Base-by-base conservation (phyloP, 768 basidiomycete genomes). In the Lactarius tabidus region DNA sequence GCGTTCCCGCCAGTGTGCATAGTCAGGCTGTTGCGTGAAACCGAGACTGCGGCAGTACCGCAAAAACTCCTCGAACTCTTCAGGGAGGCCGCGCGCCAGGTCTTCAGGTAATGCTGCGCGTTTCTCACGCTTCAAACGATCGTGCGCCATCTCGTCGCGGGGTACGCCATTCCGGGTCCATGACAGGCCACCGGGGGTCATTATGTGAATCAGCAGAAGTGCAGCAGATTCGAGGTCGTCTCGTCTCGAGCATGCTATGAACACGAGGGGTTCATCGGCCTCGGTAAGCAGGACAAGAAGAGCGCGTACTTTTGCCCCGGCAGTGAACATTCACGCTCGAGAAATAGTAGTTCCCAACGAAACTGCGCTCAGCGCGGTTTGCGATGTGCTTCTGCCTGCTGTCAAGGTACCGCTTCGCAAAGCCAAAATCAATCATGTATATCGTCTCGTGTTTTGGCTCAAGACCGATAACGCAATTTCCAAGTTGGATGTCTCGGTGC, bases 371-470 rank as follows among this genome's bases (percentile, higher is more conserved):
- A 59, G 81, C 84, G 70, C 85, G 86, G 63, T 91, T 86, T 20
- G 85, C 84, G 63, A 92, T 89, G 70, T 92, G 90, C n/a, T 82
- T 81, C 51, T 75, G 79, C 3, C 73, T 67, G 26, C 82, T 81
- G 74, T 92, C 88, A 67, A 91, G 84, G 67, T 89, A 92, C 36
- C 81, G 81, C 71, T 91, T 91, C 20, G 89, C 89, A 73, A 92
- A 92, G 17, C 90, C 90, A 72, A 92, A 91, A 73, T 92, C 90
- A 70, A 92, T 92, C 89, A 91, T 88, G 71, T 90, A 91, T 67
- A 92, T 79, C 41, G 76, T 80, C 59, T 79, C 79, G 17, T 87
- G 79, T 67, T 89, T 77, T 1, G 87, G 84, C 4, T 80, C 74
- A 57, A 81, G 77, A 17, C 90, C 90, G 59, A 91, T 72, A 3